Evolutionary conservation across 768 basidiomycete species (phyloP).

Genomic region (Grammothele lineata): DNA sequence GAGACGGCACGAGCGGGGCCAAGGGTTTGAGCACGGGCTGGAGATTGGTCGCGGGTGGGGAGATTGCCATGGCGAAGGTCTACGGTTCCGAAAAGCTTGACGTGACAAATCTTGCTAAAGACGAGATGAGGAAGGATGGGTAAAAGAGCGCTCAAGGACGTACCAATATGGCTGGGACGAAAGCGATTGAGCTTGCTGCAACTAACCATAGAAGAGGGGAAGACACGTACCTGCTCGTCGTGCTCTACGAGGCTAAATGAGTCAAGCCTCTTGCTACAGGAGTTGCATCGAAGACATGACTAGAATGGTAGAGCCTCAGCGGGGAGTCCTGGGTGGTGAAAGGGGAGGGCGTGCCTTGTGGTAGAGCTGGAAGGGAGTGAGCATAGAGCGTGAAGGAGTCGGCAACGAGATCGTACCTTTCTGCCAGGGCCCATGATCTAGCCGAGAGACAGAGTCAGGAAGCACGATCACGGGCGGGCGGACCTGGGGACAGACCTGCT

Average conservation of each 20-base stretch:
- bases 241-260: constrained; percentile 78
- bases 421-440: constrained; percentile 85
- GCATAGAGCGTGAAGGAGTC: constrained; percentile 2
- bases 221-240: constrained; percentile 65
- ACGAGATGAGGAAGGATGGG: not conserved
- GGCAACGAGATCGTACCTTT: constrained; percentile 50
- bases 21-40: constrained; percentile 30
- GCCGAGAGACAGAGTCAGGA: constrained; percentile 6
- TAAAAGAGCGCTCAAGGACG: constrained; percentile 10
- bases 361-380: constrained; percentile 51
- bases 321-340: not conserved
- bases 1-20: constrained; percentile 14
- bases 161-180: constrained; percentile 42
- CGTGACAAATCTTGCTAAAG: constrained; percentile 75
- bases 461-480: not conserved
- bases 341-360: constrained; percentile 53
- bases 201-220: not conserved
- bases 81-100: constrained; percentile 73
- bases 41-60: constrained; percentile 41
- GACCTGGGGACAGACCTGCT: constrained; percentile 53
- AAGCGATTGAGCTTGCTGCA: constrained; percentile 1
- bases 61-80: constrained; percentile 72
- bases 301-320: constrained; percentile 29
- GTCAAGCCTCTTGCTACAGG: constrained; percentile 76
- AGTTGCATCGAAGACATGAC: constrained; percentile 77